Conservation (phyloP, 140 eudicot species). For the Anethum foeniculum region DNA sequence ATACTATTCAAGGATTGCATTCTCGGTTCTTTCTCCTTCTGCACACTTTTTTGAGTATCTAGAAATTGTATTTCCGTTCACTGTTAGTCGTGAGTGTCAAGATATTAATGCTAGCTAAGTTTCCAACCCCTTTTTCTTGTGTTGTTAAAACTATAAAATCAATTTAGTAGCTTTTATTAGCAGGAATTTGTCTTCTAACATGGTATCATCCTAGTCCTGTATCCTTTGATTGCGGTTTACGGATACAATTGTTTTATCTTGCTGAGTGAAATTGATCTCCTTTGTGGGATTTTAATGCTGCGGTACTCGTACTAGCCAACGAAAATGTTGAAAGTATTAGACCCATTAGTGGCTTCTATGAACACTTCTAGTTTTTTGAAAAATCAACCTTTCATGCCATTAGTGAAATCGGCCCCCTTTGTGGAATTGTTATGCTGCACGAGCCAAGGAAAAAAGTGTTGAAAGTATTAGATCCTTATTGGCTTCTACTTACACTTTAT, state of each 20-base stretch:
- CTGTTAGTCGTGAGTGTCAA: too few relatives aligned
- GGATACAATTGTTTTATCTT: neutral
- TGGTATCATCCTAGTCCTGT: neutral
- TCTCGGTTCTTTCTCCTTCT: too few relatives aligned
- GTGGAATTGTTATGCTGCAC: neutral
- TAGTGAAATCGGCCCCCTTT: neutral
- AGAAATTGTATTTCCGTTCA: too few relatives aligned
- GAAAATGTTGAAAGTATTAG: neutral
- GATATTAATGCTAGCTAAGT: too few relatives aligned
- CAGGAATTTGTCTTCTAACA: neutral
- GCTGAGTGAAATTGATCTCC: neutral
- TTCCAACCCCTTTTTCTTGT: too few relatives aligned
- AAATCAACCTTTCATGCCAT: too few relatives aligned
- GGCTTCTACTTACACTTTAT: neutral
- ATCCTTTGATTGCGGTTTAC: neutral
- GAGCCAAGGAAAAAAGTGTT: too few relatives aligned
- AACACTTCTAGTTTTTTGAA: too few relatives aligned
- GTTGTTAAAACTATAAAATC: neutral
- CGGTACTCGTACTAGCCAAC: neutral
- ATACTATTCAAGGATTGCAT: too few relatives aligned
- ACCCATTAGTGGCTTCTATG: too few relatives aligned
- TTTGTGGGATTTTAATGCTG: neutral
- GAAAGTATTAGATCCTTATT: neutral
- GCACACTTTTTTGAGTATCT: too few relatives aligned
- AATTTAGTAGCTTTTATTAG: neutral